A percentile compares a stretch with the other conserved stretches of the same genome.
These are phyloP conservation scores for Anthostomella pinea DNA, from an alignment of 2,329 filamentous ascomycete genomes.

Conservation along the genomic window DNA sequence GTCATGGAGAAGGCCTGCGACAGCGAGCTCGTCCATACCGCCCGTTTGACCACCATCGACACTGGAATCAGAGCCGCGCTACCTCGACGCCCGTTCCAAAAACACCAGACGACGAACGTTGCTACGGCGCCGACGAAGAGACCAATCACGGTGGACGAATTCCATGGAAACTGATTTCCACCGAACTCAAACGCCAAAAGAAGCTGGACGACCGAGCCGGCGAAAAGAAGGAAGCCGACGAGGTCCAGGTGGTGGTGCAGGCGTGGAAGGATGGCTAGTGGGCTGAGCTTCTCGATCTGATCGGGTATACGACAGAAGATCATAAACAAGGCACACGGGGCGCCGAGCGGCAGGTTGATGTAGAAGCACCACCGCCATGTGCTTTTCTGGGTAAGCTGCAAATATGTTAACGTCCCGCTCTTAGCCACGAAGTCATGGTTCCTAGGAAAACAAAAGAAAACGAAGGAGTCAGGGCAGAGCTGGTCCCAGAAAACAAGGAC, in stretches of 20 bases:
- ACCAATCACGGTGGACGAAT: slow-evolving; percentile 21
- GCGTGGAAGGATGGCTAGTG: slow-evolving; percentile 1
- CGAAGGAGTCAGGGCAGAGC: slow-evolving; percentile 14
- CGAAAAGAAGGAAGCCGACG: slow-evolving; percentile 21
- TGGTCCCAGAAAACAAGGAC: slow-evolving; percentile 8
- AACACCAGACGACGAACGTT: slow-evolving; percentile 19
- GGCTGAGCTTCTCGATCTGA: slow-evolving; percentile 6
- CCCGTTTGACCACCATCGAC: slow-evolving; percentile 11
- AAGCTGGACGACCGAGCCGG: slow-evolving; percentile 29
- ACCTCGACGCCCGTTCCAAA: slow-evolving; percentile 21
- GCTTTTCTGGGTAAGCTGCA: slow-evolving; percentile 8
- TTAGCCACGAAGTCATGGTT: too few species aligned
- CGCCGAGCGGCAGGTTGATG: slow-evolving; percentile 19
- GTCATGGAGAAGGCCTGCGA: too few species aligned
- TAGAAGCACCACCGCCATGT: slow-evolving; percentile 22
- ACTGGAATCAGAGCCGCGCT: slow-evolving; percentile 22
- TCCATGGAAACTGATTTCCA: slow-evolving; percentile 29
- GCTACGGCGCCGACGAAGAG: slow-evolving; percentile 16
- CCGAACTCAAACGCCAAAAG: slow-evolving; percentile 32
- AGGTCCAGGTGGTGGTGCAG: slow-evolving; percentile 18
- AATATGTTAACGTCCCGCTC: too few species aligned
- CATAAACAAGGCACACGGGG: slow-evolving; percentile 3
- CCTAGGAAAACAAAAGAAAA: too few species aligned
- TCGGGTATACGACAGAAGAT: slow-evolving; percentile 16
- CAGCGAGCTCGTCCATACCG: slow-evolving; percentile 11